Evolutionary conservation across 2,329 filamentous ascomycete genomes (phyloP).

Genomic region (Rachicladosporium sp.): DNA sequence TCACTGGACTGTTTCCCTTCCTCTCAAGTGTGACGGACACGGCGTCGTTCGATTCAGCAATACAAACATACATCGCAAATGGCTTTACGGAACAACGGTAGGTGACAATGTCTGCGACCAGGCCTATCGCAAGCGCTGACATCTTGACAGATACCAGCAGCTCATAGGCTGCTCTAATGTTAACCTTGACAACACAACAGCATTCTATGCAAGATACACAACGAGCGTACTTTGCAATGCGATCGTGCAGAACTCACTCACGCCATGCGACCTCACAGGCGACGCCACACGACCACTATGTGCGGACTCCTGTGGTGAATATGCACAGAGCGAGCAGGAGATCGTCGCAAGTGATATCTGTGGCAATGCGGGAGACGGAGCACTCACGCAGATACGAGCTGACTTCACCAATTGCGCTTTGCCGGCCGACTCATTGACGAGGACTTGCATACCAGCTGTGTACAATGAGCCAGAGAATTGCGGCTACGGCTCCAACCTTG

Average conservation of each 20-base stretch:
- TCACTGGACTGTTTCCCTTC: constrained; percentile 62
- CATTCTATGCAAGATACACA: constrained; percentile 86
- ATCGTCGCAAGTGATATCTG: constrained; percentile 71
- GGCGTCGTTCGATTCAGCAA: constrained; percentile 62
- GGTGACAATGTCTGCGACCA: constrained; percentile 17
- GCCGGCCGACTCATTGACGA: constrained; percentile 65
- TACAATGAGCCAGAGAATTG: constrained; percentile 79
- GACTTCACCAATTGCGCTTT: constrained; percentile 86
- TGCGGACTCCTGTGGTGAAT: constrained; percentile 77
- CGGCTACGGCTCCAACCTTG: constrained; percentile 60
- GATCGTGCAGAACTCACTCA: constrained; percentile 79
- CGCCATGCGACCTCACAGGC: constrained; percentile 52
- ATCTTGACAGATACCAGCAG: constrained; percentile 56
- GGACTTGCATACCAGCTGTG: constrained; percentile 61
- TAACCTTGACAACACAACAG: constrained; percentile 63
- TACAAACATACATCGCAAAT: constrained; percentile 60
- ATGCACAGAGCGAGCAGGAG: constrained; percentile 77
- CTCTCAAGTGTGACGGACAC: constrained; percentile 67
- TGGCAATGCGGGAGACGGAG: constrained; percentile 49
- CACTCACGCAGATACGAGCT: constrained; percentile 67
- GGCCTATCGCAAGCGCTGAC: constrained; percentile 18
- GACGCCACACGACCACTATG: constrained; percentile 63
- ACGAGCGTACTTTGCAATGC: constrained; percentile 86
- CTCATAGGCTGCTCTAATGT: constrained; percentile 70
- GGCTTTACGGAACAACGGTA: constrained; percentile 71